Percentiles rank a stretch among this genome's conserved stretches.
Evolutionary conservation across 306 rosid genomes (phyloP).

Genomic region (Prunus dulcis): DNA sequence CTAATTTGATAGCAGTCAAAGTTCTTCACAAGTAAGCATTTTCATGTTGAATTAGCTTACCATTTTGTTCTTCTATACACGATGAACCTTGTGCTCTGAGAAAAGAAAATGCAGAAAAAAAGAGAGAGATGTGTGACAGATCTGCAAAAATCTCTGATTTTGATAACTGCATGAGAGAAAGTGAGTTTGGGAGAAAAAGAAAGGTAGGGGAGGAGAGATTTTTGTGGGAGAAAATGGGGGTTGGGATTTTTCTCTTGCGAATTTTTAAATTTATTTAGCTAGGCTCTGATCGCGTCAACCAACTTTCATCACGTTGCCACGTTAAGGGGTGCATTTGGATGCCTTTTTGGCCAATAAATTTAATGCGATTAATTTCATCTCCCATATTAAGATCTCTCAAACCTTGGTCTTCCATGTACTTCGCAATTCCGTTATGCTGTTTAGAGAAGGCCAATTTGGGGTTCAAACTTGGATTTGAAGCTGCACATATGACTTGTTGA

Average conservation of each 20-base stretch:
- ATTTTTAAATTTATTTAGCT: neutral
- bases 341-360: neutral
- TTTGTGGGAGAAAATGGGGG: conserved; percentile 25
- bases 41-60: neutral
- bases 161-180: conserved; percentile 7
- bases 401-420: conserved; percentile 13
- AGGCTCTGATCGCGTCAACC: conserved; percentile 14
- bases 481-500: no score
- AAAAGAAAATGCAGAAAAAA: neutral
- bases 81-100: conserved; percentile 3
- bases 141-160: neutral
- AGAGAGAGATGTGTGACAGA: neutral
- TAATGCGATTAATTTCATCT: neutral
- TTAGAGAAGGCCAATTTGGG: neutral
- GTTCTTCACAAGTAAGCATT: no score
- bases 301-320: conserved; percentile 17
- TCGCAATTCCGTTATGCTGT: conserved; percentile 7
- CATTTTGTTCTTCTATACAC: conserved; percentile 6
- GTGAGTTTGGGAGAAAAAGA: neutral
- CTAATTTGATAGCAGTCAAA: neutral
- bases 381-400: conserved; percentile 3
- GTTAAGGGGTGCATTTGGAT: neutral
- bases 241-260: neutral
- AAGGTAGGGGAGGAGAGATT: conserved; percentile 21
- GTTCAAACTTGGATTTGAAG: neutral